phyloP scores from a whole-genome alignment of 2,329 filamentous ascomycete genomes.

The Lecanoromycetidae sp. region DNA sequence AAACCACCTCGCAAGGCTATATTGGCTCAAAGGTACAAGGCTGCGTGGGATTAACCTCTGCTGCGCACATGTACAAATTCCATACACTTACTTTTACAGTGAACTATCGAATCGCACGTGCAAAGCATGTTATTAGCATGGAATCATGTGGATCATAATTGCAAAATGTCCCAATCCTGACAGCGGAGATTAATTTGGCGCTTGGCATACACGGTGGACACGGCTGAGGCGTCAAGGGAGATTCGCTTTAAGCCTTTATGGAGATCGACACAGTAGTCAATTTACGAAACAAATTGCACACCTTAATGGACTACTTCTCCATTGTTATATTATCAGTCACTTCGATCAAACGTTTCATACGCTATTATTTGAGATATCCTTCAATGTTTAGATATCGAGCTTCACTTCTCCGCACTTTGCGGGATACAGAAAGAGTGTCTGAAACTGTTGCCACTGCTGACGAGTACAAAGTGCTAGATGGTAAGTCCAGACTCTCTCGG shows the following conservation, averaged over 20 bases:
- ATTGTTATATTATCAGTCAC: too few species aligned
- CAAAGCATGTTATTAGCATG: background rate
- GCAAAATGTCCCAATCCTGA: conserved; percentile 3
- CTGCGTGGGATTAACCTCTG: too few species aligned
- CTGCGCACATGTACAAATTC: too few species aligned
- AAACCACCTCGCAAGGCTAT: too few species aligned
- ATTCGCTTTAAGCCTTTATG: conserved; percentile 4
- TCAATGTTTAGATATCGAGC: too few species aligned
- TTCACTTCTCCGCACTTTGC: too few species aligned
- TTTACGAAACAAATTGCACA: conserved; percentile 7
- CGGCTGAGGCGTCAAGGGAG: conserved; percentile 12
- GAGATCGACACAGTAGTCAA: conserved; percentile 8
- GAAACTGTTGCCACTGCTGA: conserved; percentile 8
- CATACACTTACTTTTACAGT: too few species aligned
- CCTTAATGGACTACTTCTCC: too few species aligned
- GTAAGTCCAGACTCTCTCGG: conserved; percentile 4
- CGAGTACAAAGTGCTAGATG: conserved; percentile 5
- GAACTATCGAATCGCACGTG: too few species aligned
- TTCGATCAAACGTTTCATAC: background rate
- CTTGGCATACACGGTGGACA: conserved; percentile 4
- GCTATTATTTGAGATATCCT: background rate
- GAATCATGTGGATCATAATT: background rate
- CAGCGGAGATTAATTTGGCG: conserved; percentile 12
- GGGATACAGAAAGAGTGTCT: background rate
- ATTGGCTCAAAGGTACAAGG: too few species aligned